These are phyloP conservation scores for Aspergillus texensis DNA, from an alignment of 2,329 filamentous ascomycete species.

Conservation along the genomic window DNA sequence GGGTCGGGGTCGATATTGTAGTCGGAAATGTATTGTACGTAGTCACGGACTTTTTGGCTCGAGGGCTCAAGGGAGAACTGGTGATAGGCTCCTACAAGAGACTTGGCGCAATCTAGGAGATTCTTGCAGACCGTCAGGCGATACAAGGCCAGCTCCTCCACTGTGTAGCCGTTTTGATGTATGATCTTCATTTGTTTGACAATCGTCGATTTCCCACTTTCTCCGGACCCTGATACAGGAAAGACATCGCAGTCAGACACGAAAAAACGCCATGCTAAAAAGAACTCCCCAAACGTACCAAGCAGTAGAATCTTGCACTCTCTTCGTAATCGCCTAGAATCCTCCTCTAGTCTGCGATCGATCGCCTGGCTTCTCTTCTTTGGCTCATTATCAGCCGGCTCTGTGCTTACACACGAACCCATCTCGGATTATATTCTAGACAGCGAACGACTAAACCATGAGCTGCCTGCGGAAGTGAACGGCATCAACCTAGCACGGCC, in stretches of 20 bases:
- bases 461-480: constrained; percentile 28
- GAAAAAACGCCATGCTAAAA: neutral
- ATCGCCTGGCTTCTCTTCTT: constrained; percentile 97
- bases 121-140: constrained; percentile 98
- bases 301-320: constrained; percentile 99
- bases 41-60: constrained; percentile 69
- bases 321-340: constrained; percentile 85
- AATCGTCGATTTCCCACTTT: constrained; percentile 98
- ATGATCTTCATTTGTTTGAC: constrained; percentile 99
- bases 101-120: constrained; percentile 92
- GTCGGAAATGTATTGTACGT: constrained; percentile 78
- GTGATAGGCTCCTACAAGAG: constrained; percentile 85
- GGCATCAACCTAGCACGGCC: constrained; percentile 30
- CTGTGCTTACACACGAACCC: constrained; percentile 92
- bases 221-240: constrained; percentile 74
- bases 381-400: constrained; percentile 72
- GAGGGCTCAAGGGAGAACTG: constrained; percentile 85
- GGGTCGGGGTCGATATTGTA: constrained; percentile 92
- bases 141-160: constrained; percentile 91
- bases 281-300: constrained; percentile 56
- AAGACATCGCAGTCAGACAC: constrained; percentile 14
- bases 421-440: constrained; percentile 53
- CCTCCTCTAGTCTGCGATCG: constrained; percentile 89
- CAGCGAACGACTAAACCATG: constrained; percentile 26
- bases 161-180: constrained; percentile 94